Percentiles rank a stretch among this genome's conserved stretches.
Conservation (phyloP, 495 filamentous ascomycete species). For the Penicillium steckii region DNA sequence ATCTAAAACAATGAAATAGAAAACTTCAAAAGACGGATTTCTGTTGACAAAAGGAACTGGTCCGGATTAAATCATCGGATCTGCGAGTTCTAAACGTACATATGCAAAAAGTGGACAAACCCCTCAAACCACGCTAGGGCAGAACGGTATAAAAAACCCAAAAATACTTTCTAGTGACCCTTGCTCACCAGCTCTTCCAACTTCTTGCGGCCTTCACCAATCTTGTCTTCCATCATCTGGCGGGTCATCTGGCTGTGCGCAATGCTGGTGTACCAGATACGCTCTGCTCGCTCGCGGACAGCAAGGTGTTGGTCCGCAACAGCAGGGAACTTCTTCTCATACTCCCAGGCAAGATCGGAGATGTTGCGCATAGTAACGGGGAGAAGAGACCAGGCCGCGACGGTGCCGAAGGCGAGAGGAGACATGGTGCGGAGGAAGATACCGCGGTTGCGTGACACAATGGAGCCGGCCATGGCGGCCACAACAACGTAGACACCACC, state of each 20-base stretch:
- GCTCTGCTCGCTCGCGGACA: slow-evolving; percentile 62
- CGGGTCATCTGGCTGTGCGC: slow-evolving; percentile 68
- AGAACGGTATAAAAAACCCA: slow-evolving; percentile 14
- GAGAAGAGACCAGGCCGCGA: slow-evolving; percentile 70
- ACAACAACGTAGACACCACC: slow-evolving; percentile 88
- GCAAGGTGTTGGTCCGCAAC: slow-evolving; percentile 74
- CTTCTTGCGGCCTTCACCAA: slow-evolving; percentile 66
- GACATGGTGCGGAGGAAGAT: slow-evolving; percentile 70
- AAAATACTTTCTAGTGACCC: slow-evolving; percentile 52
- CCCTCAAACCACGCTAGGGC: slow-evolving; percentile 8
- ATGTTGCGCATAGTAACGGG: slow-evolving; percentile 85
- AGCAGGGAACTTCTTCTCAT: slow-evolving; percentile 80
- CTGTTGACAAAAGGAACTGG: slow-evolving; percentile 24
- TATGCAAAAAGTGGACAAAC: slow-evolving; percentile 26
- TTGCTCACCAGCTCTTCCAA: slow-evolving; percentile 89
- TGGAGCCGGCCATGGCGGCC: slow-evolving; percentile 86
- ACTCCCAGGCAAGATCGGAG: slow-evolving; percentile 77
- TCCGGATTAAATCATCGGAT: slow-evolving; percentile 33
- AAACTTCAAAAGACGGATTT: neutral
- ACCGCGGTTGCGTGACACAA: slow-evolving; percentile 81
- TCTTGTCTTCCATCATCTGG: slow-evolving; percentile 74
- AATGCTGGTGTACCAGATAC: slow-evolving; percentile 66
- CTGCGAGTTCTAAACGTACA: slow-evolving; percentile 34
- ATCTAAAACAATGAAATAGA: neutral
- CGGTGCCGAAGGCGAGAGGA: slow-evolving; percentile 69